phyloP scores from a whole-genome alignment of 345 rosid genomes.

The Linum usitatissimum region DNA sequence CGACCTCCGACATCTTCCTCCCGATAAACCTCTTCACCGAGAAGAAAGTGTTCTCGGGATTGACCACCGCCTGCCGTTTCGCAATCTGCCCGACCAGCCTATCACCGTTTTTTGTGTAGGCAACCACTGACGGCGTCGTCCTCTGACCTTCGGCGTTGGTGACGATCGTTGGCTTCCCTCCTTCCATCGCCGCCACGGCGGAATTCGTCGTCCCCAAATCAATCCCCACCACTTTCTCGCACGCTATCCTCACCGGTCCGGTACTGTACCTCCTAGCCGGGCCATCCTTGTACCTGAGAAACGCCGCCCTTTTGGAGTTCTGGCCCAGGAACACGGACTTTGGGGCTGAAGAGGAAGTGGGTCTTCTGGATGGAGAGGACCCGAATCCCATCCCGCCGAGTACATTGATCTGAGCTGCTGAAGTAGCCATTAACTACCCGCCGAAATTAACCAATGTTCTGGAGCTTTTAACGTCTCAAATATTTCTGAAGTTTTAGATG shows the following conservation, averaged over 20 bases:
- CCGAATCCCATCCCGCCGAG: constrained; percentile 43
- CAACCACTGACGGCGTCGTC: constrained; percentile 95
- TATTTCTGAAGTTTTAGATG: no score
- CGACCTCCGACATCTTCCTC: constrained; percentile 93
- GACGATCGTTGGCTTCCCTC: constrained; percentile 95
- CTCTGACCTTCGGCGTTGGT: constrained; percentile 96
- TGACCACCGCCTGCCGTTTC: constrained; percentile 93
- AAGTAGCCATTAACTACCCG: constrained; percentile 46
- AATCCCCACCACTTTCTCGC: constrained; percentile 90
- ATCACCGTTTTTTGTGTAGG: constrained; percentile 82
- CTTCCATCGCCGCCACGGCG: constrained; percentile 99
- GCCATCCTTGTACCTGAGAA: constrained; percentile 27
- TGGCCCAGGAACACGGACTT: constrained; percentile 54
- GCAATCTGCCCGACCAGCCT: constrained; percentile 96
- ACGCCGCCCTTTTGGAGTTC: constrained; percentile 29
- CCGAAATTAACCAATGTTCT: no score
- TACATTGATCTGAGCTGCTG: constrained; percentile 64
- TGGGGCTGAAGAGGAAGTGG: constrained; percentile 13
- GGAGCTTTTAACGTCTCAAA: no score
- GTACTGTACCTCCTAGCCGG: constrained; percentile 26
- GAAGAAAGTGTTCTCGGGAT: constrained; percentile 95
- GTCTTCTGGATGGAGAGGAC: constrained; percentile 20
- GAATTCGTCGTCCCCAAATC: constrained; percentile 97
- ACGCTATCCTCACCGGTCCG: constrained; percentile 58
- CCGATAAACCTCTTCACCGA: constrained; percentile 98